Evolutionary conservation across 169 alveolate genomes (phyloP), one percentile per base, ranked within the genome.

Genomic region (Babesia bigemina): DNA sequence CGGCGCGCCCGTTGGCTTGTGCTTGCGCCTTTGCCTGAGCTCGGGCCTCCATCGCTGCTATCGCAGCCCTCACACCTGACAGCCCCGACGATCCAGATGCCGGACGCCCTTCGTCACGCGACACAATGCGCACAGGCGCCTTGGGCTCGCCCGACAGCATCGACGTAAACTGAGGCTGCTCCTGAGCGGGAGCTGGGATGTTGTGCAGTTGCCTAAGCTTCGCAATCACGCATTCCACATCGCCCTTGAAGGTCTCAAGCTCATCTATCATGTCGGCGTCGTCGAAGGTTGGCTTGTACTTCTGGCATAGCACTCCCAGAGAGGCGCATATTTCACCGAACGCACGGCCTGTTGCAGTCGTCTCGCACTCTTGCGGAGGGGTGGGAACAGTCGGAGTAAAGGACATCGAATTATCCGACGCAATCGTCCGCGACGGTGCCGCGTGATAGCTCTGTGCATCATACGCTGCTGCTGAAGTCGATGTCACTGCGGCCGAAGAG

Each of bases 281-380:
- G 59, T 53, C 44, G 56, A 77, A 77, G 21, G 63, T 22, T 0
- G 78, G 63, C 53, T 57, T 71, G 66, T 29, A 65, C 47, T 48
- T 70, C 21, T 29, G 44, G 61, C 44, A 70, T 26, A 74, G 16
- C n/a, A 33, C 56, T 42, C 61, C 65, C 24, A 62, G 56, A 29
- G 62, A 16, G 28, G 48, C 63, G 39, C 45, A 61, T 13, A 79
- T 71, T 44, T 79, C 84, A 21, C 56, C 47, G 63, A 79, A 72
- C 17, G 65, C 55, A 39, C 60, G n/a, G 56, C 84, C 76, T 8
- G 76, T 67, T 3, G 63, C 47, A 2, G 76, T 67, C 52, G 56
- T 4, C 52, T 52, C 76, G 53, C 57, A 24, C 42, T 67, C 76
- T 4, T 24, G 66, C 42, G 62, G n/a, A 7, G 74, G 63, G 17